Evolutionary conservation across 2,329 filamentous ascomycete genomes (phyloP), one percentile per base, ranked within the genome.

Genomic region (Botrytis pseudocinerea): DNA sequence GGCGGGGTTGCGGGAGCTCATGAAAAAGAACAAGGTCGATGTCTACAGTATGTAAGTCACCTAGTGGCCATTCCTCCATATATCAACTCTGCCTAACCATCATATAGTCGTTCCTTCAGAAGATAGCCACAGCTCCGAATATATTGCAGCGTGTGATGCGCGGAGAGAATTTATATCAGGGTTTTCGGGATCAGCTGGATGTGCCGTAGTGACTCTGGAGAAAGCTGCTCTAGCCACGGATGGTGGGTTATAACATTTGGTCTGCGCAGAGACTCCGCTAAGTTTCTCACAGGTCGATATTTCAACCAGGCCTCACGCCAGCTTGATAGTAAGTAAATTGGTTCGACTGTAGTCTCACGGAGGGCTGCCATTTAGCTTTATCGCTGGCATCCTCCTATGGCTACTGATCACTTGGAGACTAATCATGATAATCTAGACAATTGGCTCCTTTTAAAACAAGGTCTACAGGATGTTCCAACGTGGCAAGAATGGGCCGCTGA

Each of bases 401-500:
- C 44, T 59, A 66, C 46, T 22, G 28, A 57, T 35, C 40, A n/a
- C 48, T 20, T 42, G 20, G 20, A 69, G 62, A 60, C 70, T 72
- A 69, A 72, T 60, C 22, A 35, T 48, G 32, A 38, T n/a, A 22
- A 79, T 32, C 20, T 38, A 72, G 70, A 28, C 40, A 98, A 98
- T 82, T 99, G 96, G 96, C 85, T 89, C 68, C 86, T 99, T 59
- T 85, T 99, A 75, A 99, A 98, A 85, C 94, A 97, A 80, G 96
- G 96, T 9, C 86, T 97, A 65, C 93, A 96, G 80, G 94, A 97
- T 82, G 94, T 98, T 16, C 95, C 94, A 1, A 98, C 95, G 0
- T 99, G 96, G 93, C 94, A 98, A 81, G 96, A 98, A 82, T 99
- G 96, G 96, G 90, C 91, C 25, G 91, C 93, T 48, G 93, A 96